Evolutionary conservation across 2,329 filamentous ascomycete species (phyloP).

Genomic region (Xylariaceae sp.): DNA sequence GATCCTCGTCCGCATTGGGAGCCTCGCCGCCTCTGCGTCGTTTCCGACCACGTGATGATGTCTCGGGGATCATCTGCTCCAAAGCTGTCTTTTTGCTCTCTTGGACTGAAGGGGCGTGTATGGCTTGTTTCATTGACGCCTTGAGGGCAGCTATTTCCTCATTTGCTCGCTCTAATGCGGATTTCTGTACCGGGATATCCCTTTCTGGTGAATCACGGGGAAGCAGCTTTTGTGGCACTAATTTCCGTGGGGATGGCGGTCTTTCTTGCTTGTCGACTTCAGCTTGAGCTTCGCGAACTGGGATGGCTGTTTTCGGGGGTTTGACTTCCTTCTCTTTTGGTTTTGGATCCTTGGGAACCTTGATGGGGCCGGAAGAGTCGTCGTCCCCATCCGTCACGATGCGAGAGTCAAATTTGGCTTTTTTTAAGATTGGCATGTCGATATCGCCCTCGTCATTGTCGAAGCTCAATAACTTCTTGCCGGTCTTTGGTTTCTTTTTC

Average conservation of each 20-base stretch:
- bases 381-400: conserved; percentile 59
- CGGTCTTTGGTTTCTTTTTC: conserved; percentile 68
- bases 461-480: conserved; percentile 76
- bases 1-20: conserved; percentile 52
- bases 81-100: conserved; percentile 64
- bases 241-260: too few species aligned
- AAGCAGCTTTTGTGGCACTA: conserved; percentile 20
- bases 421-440: conserved; percentile 62
- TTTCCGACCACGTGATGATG: conserved; percentile 67
- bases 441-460: conserved; percentile 64
- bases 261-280: conserved; percentile 17
- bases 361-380: too few species aligned
- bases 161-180: conserved; percentile 65
- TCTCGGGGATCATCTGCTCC: conserved; percentile 70
- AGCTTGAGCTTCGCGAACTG: conserved; percentile 24
- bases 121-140: conserved; percentile 71
- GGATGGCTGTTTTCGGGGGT: conserved; percentile 25
- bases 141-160: conserved; percentile 78
- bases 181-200: conserved; percentile 36
- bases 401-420: conserved; percentile 73
- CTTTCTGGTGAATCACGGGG: conserved; percentile 34
- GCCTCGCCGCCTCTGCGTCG: conserved; percentile 56
- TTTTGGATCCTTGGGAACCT: too few species aligned
- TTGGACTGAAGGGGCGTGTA: conserved; percentile 46
- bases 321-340: conserved; percentile 26